Evolutionary conservation across 805 yeast genomes (phyloP), one percentile per base, ranked within the genome.

Genomic region (Clavispora fructus): DNA sequence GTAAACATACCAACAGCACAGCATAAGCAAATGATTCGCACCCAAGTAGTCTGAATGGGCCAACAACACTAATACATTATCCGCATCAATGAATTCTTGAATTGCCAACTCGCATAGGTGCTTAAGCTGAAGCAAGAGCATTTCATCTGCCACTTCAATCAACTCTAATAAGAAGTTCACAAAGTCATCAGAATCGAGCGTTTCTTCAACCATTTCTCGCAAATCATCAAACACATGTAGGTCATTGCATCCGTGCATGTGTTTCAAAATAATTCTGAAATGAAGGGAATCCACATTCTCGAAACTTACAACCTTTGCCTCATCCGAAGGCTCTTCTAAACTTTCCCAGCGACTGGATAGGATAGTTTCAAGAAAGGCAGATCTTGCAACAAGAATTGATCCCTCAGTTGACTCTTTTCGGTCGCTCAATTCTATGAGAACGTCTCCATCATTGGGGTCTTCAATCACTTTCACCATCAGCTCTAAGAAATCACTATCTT

Each of bases 1-100:
- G 52, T 77, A 80, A 11, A 87, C 69, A 53, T 77, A 85, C 83
- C 88, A 82, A 25, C 83, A 66, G 58, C 95, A 79, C 44, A 79
- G 76, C 42, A 73, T 71, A 49, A 80, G 71, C 32, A 90, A 61
- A 52, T 82, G 78, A 11, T 64, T 60, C 7, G 89, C 85, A 17
- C 74, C 62, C 40, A 74, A 65, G 16, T 65, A 55, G 40, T 73
- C 73, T 0, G 95, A 75, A 55, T 82, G 82, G 11, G 73, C 64
- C 12, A 87, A 57, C 12, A 89, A 57, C 0, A 73, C 47, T 11
- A 79, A 64, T 1, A 84, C 87, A 55, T 85, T 86, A 16, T 84
- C 86, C 10, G 80, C 64, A 19, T 61, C 63, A 16, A 84, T 74
- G 39, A 77, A 77, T 49, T 79, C 83, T 46, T 78, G 75, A 16